phyloP scores from a whole-genome alignment of 352 stramenopile genomes.

The Globisporangium orthogonon region DNA sequence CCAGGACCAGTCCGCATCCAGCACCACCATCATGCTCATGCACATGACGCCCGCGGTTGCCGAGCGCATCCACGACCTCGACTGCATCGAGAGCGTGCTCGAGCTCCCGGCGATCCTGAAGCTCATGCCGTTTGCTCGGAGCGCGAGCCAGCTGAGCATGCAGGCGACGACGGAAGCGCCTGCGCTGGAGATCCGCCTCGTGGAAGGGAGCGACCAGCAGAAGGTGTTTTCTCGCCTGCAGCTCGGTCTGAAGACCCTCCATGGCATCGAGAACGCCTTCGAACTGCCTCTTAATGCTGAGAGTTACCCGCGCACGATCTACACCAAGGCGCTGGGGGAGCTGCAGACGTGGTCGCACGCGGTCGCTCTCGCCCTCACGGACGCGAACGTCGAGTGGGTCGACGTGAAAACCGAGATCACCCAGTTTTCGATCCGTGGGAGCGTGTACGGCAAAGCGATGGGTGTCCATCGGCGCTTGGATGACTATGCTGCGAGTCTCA shows the following conservation, averaged over 20 bases:
- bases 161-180: constrained; percentile 25
- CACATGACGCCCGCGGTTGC: constrained; percentile 30
- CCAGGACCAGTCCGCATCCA: constrained; percentile 25
- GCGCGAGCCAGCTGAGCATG: constrained; percentile 29
- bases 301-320: constrained; percentile 32
- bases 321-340: constrained; percentile 42
- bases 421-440: constrained; percentile 23
- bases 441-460: constrained; percentile 13
- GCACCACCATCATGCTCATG: constrained; percentile 47
- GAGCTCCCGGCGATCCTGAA: constrained; percentile 56
- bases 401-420: constrained; percentile 36
- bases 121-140: constrained; percentile 63
- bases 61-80: constrained; percentile 25
- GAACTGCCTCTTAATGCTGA: constrained; percentile 19
- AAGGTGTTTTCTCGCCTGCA: constrained; percentile 32
- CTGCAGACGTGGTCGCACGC: constrained; percentile 53
- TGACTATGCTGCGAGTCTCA: constrained; percentile 44
- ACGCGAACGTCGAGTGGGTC: constrained; percentile 56
- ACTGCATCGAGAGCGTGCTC: constrained; percentile 42
- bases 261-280: constrained; percentile 63
- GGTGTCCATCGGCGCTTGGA: constrained; percentile 41
- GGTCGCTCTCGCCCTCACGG: constrained; percentile 38
- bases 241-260: constrained; percentile 23
- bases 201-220: constrained; percentile 26
- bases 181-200: constrained; percentile 52